Evolutionary conservation across 495 filamentous ascomycete genomes (phyloP).

Genomic region (Cercophora scortea): DNA sequence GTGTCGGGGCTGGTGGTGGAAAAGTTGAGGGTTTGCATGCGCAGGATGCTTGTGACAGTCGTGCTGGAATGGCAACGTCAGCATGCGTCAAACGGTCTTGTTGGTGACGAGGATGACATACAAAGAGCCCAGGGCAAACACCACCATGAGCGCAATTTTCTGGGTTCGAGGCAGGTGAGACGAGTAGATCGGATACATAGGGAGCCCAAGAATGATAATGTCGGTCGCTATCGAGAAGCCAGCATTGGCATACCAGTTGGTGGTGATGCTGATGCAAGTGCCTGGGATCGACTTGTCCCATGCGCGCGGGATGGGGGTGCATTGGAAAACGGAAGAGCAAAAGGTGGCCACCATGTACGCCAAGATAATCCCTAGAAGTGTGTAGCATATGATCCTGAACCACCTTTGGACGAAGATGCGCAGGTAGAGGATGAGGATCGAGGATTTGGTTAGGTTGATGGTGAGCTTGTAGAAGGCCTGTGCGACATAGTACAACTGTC

Average conservation of each 20-base stretch:
- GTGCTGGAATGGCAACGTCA: not conserved
- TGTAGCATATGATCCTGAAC: constrained; percentile 14
- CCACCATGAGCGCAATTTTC: constrained; percentile 25
- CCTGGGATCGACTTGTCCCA: constrained; percentile 23
- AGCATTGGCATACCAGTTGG: constrained; percentile 21
- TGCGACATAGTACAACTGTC: constrained; percentile 19
- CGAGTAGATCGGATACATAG: constrained; percentile 25
- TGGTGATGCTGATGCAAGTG: constrained; percentile 18
- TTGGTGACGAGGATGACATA: constrained; percentile 4
- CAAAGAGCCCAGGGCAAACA: constrained; percentile 32
- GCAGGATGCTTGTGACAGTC: constrained; percentile 13
- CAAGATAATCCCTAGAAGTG: constrained; percentile 15
- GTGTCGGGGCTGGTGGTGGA: constrained; percentile 12
- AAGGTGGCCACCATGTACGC: constrained; percentile 19
- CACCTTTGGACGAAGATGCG: constrained; percentile 19
- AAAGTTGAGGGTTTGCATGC: constrained; percentile 14
- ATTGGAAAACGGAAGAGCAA: constrained; percentile 20
- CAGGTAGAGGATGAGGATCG: constrained; percentile 25
- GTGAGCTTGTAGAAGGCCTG: constrained; percentile 24
- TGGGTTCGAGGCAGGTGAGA: constrained; percentile 23
- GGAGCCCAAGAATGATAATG: constrained; percentile 24
- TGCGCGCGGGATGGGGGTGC: constrained; percentile 17
- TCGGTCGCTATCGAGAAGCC: constrained; percentile 21
- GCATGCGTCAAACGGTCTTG: not conserved
- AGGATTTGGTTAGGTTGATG: constrained; percentile 23